Evolutionary conservation across 1,284 basidiomycete species (phyloP).

Genomic region (Puccinia novopanici): DNA sequence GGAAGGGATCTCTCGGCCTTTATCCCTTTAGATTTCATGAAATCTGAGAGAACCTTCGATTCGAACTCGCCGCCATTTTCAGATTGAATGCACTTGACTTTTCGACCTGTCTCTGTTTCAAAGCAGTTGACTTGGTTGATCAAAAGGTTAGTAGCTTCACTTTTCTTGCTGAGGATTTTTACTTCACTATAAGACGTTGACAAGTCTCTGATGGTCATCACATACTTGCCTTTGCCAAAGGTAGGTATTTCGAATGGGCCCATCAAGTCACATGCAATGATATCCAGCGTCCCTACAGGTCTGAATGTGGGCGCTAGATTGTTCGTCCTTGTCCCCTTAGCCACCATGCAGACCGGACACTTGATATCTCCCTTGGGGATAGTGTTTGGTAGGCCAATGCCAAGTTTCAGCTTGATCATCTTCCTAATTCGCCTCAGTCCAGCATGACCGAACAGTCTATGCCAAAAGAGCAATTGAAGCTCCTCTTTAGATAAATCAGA

Average conservation of each 20-base stretch:
- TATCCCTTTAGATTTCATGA: conserved; percentile 17
- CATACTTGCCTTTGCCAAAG: conserved; percentile 5
- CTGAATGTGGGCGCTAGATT: not conserved
- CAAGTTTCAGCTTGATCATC: too few species aligned
- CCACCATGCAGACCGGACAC: not conserved
- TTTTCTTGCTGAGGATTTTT: not conserved
- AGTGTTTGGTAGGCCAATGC: too few species aligned
- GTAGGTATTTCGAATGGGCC: too few species aligned
- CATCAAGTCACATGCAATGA: conserved; percentile 22
- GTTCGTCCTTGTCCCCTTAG: not conserved
- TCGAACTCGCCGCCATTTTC: too few species aligned
- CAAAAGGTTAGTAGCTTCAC: conserved; percentile 1
- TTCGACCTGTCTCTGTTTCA: not conserved
- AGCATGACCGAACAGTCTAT: too few species aligned
- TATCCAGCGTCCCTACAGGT: not conserved
- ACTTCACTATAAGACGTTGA: not conserved
- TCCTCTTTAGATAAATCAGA: not conserved
- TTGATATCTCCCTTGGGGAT: too few species aligned
- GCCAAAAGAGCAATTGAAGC: not conserved
- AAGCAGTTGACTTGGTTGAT: not conserved
- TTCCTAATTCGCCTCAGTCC: too few species aligned
- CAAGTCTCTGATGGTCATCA: conserved; percentile 5
- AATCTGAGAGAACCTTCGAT: not conserved
- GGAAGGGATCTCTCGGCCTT: conserved; percentile 6
- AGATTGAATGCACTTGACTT: conserved; percentile 6